Percentiles rank a stretch among this genome's conserved stretches.
These are phyloP conservation scores for Oehlia diaphana DNA, from an alignment of 192 early-diverging fungal species.

Conservation along the genomic window DNA sequence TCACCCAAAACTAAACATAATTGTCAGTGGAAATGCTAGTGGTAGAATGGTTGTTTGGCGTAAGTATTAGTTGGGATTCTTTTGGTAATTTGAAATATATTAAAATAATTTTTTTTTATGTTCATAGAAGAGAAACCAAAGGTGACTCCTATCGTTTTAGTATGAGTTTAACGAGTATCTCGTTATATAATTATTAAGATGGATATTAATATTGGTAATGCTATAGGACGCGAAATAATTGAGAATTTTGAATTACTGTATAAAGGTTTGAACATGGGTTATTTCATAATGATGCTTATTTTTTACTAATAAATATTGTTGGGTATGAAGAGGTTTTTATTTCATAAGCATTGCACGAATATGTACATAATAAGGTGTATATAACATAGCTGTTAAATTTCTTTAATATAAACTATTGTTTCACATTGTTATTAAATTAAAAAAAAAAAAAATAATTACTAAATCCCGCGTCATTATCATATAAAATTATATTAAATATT, in stretches of 20 bases:
- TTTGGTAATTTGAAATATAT: neutral
- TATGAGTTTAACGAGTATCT: neutral
- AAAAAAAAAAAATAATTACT: too few species aligned
- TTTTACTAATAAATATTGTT: neutral
- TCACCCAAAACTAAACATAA: constrained; percentile 54
- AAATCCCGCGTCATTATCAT: too few species aligned
- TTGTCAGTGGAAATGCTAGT: constrained; percentile 56
- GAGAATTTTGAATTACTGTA: neutral
- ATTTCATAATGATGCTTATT: neutral
- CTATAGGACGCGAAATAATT: neutral
- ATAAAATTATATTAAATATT: too few species aligned
- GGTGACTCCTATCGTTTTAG: neutral
- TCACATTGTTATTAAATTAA: too few species aligned
- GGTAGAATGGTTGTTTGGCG: constrained; percentile 61
- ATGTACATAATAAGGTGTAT: too few species aligned
- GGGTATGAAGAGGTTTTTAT: neutral
- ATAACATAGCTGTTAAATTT: too few species aligned
- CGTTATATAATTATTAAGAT: neutral
- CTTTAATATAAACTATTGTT: too few species aligned
- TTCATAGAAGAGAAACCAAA: neutral
- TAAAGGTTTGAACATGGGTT: neutral
- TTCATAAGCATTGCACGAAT: too few species aligned
- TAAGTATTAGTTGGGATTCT: neutral
- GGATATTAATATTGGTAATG: neutral
- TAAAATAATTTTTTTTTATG: neutral